Evolutionary conservation across 2,329 filamentous ascomycete species (phyloP).

Genomic region (Stemphylium vesicarium): DNA sequence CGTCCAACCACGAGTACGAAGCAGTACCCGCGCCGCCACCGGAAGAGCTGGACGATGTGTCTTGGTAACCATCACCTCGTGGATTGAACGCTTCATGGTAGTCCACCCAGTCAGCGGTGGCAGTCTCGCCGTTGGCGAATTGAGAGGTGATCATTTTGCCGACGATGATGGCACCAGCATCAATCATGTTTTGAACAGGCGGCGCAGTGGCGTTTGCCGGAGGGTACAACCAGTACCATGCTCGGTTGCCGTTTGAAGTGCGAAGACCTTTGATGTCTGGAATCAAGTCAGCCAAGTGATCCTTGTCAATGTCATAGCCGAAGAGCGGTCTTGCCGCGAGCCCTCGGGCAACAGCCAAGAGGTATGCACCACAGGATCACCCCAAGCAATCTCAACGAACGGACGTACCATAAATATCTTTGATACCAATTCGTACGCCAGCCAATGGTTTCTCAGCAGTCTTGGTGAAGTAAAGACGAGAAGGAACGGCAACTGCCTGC

Average conservation of each 20-base stretch:
- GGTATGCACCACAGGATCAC: too few relatives aligned
- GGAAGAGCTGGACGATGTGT: constrained; percentile 56
- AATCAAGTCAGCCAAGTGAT: constrained; percentile 55
- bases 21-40: constrained; percentile 55
- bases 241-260: constrained; percentile 64
- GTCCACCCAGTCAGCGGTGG: constrained; percentile 60
- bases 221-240: constrained; percentile 63
- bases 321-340: too few relatives aligned
- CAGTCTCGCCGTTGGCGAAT: constrained; percentile 54
- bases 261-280: constrained; percentile 61
- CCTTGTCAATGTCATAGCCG: too few relatives aligned
- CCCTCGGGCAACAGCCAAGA: too few relatives aligned
- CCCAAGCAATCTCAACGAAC: background rate
- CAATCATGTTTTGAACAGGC: constrained; percentile 62
- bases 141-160: constrained; percentile 56
- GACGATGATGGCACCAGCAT: constrained; percentile 62
- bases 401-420: constrained; percentile 61
- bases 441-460: constrained; percentile 60
- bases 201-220: constrained; percentile 55
- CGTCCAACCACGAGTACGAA: constrained; percentile 58
- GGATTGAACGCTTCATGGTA: constrained; percentile 55
- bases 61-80: constrained; percentile 54
- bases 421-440: constrained; percentile 68
- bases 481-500: constrained; percentile 60
- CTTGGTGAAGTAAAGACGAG: constrained; percentile 57